Evolutionary conservation across 306 rosid species (phyloP).

Genomic region (Cucumis hystrix): DNA sequence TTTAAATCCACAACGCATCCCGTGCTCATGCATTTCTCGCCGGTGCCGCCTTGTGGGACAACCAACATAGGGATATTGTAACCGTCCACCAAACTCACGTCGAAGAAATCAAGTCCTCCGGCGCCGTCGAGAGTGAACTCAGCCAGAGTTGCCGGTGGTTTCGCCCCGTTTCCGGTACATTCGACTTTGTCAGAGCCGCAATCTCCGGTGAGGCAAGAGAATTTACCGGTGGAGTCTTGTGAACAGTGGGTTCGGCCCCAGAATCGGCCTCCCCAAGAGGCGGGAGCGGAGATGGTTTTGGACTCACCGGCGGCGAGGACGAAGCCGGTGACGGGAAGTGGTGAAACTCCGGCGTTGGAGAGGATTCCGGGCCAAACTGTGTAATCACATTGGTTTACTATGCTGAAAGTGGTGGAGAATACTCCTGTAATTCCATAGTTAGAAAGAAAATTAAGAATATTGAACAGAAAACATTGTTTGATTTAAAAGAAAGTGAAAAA

Average conservation of each 20-base stretch:
- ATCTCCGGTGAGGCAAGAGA: conserved; percentile 57
- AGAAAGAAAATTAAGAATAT: not conserved
- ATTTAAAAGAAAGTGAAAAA: not conserved
- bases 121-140: conserved; percentile 48
- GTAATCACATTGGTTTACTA: conserved; percentile 66
- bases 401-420: conserved; percentile 48
- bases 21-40: conserved; percentile 32
- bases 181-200: conserved; percentile 39
- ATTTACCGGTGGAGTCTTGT: conserved; percentile 33
- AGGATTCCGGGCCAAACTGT: conserved; percentile 91
- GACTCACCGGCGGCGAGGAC: conserved; percentile 49
- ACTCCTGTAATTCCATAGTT: conserved; percentile 24
- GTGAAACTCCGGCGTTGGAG: conserved; percentile 57
- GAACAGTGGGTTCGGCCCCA: conserved; percentile 74
- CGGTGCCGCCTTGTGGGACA: conserved; percentile 44
- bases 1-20: conserved; percentile 53
- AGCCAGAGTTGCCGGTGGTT: conserved; percentile 52
- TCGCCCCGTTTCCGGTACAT: conserved; percentile 31
- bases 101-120: conserved; percentile 46
- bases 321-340: conserved; percentile 60
- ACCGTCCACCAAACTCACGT: conserved; percentile 69
- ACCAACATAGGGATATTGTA: conserved; percentile 58
- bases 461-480: not conserved
- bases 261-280: conserved; percentile 85
- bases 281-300: conserved; percentile 32